Conservation (phyloP, 2,329 filamentous ascomycete genomes). For the Knufia fluminis region DNA sequence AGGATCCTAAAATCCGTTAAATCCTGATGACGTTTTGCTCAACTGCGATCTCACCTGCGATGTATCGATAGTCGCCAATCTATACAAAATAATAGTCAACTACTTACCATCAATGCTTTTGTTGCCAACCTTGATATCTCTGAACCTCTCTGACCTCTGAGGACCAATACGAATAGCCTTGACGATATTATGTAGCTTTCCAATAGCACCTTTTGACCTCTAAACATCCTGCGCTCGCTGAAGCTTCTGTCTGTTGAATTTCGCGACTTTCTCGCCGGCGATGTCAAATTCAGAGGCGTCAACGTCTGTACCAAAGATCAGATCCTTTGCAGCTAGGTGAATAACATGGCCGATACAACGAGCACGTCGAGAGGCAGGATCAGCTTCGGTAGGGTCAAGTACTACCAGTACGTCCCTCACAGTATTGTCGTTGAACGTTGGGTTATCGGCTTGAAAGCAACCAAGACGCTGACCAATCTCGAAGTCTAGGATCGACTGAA, state of each 20-base stretch:
- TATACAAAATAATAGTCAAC: too few species aligned
- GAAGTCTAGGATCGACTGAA: not conserved
- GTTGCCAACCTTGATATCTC: too few species aligned
- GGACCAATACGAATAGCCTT: not conserved
- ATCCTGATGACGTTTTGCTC: too few species aligned
- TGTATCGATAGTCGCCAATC: too few species aligned
- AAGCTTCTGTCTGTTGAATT: not conserved
- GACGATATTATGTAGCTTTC: not conserved
- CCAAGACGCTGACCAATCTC: not conserved
- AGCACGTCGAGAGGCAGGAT: too few species aligned
- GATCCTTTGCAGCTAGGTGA: not conserved
- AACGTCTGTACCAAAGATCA: not conserved
- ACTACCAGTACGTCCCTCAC: not conserved
- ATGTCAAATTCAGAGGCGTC: not conserved
- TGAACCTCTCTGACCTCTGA: not conserved
- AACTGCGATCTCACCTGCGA: too few species aligned
- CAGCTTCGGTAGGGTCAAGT: too few species aligned
- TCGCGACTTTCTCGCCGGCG: not conserved
- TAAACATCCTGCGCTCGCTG: not conserved
- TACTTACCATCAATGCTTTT: too few species aligned
- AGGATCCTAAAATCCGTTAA: too few species aligned
- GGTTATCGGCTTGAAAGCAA: slow-evolving; percentile 1
- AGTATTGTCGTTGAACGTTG: not conserved
- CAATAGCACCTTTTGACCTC: not conserved
- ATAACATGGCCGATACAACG: not conserved